Evolutionary conservation across 2,329 filamentous ascomycete genomes (phyloP).

Genomic region (Fusarium nanum): DNA sequence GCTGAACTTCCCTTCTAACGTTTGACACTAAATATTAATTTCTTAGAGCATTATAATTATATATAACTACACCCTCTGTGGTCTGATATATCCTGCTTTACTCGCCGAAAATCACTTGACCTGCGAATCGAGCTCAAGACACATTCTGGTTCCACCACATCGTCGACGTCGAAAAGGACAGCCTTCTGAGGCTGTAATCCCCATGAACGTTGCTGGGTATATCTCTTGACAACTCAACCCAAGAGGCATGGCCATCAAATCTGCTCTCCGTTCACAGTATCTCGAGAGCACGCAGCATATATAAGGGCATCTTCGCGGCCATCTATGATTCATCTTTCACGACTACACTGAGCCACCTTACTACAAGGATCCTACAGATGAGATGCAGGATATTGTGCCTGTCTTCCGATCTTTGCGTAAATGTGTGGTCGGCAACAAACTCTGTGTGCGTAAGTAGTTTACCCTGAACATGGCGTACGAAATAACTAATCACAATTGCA

Average conservation of each 20-base stretch:
- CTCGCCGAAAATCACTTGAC: too few relatives aligned
- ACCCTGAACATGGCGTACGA: not conserved
- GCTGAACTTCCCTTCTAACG: too few relatives aligned
- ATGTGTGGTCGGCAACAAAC: not conserved
- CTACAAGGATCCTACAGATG: not conserved
- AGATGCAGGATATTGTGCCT: not conserved
- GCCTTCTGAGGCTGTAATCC: accelerated
- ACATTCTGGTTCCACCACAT: too few relatives aligned
- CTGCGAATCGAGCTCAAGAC: too few relatives aligned
- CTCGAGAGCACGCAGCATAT: not conserved
- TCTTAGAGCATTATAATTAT: too few relatives aligned
- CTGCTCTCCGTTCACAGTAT: not conserved
- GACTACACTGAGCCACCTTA: not conserved
- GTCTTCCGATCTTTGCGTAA: not conserved
- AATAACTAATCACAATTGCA: not conserved
- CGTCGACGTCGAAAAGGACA: too few relatives aligned
- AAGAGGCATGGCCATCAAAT: accelerated
- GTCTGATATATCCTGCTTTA: too few relatives aligned
- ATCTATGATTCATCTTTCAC: not conserved
- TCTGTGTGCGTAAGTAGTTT: not conserved
- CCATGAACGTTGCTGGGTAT: not conserved
- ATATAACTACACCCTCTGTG: too few relatives aligned
- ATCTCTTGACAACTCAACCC: not conserved
- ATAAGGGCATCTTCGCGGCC: not conserved
- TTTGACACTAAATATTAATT: too few relatives aligned